Evolutionary conservation across 1,284 basidiomycete genomes (phyloP), one percentile per base, ranked within the genome.

Genomic region (Psilocybe mexicana): DNA sequence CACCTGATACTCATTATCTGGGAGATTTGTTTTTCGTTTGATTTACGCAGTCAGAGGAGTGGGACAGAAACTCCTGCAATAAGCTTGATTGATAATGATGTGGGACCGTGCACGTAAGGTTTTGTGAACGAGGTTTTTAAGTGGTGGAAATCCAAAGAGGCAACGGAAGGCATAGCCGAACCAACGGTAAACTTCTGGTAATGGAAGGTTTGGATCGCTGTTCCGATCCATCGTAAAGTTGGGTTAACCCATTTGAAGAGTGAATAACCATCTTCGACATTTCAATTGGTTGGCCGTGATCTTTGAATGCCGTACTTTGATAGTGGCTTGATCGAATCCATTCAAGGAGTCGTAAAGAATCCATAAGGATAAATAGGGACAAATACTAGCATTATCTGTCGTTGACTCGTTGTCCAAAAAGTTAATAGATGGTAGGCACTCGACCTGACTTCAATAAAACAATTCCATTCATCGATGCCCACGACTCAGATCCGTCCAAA

Each of bases 401-500:
- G 4, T n/a, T 40, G n/a, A 0, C n/a, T 40, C 4, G 4, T n/a
- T 40, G n/a, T 14, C n/a, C 38, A n/a, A 11, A 40, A n/a, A 2
- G 38, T 33, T 8, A 33, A 33, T 6, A 33, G 0, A 33, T 33
- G 1, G 8, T 33, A 40, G n/a, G 2, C 38, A 40, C 38, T 40
- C 38, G 14, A 4, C 38, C 4, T 14, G 38, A 40, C 30, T 33
- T 33, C 30, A 33, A n/a, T n/a, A n/a, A n/a, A n/a, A n/a, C n/a
- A n/a, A 33, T 36, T 11, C 3, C n/a, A n/a, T 6, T 2, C 8
- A 18, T 11, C 23, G 7, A 10, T 23, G 25, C 10, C 2, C 25
- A 4, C 25, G 18, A 48, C n/a, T 51, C n/a, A 56, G 42, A 59
- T 52, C 14, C 61, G 56, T 28, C 67, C 64, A 47, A 64, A 66